A percentile compares a stretch with the other conserved stretches of the same genome.
These are phyloP conservation scores for Colletotrichum liriopes DNA, from an alignment of 2,329 filamentous ascomycete genomes.

Conservation along the genomic window DNA sequence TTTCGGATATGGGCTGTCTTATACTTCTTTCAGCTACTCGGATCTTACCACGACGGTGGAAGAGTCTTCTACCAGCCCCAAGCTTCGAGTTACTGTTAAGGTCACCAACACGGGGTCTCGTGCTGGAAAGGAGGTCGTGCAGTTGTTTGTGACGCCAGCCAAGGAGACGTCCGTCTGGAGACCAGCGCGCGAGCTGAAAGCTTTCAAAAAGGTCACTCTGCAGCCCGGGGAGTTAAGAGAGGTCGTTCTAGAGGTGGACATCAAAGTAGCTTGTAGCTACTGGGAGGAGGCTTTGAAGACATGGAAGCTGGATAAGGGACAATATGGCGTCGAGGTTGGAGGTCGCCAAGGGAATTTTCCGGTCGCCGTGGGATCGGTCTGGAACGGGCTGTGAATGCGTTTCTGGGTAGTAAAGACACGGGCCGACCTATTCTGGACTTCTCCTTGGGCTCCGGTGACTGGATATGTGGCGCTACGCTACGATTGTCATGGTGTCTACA, in stretches of 20 bases:
- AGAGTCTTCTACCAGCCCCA: slow-evolving; percentile 45
- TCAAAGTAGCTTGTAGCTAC: slow-evolving; percentile 36
- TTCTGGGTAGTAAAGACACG: neutral
- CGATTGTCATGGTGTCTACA: too few species aligned
- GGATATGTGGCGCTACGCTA: too few species aligned
- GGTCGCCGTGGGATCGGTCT: slow-evolving; percentile 13
- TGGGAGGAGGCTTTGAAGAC: slow-evolving; percentile 35
- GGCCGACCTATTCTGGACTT: too few species aligned
- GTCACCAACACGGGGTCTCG: slow-evolving; percentile 51
- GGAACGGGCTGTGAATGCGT: slow-evolving; percentile 28
- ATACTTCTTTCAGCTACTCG: slow-evolving; percentile 36
- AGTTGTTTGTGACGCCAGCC: slow-evolving; percentile 50
- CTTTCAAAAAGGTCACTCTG: slow-evolving; percentile 37
- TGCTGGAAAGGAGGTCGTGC: slow-evolving; percentile 49
- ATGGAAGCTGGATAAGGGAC: slow-evolving; percentile 37
- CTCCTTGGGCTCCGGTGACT: too few species aligned
- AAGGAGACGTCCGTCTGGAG: slow-evolving; percentile 25
- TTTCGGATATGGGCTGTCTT: slow-evolving; percentile 37
- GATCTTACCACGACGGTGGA: slow-evolving; percentile 4
- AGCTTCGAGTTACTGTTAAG: slow-evolving; percentile 60
- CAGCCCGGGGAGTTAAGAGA: slow-evolving; percentile 17
- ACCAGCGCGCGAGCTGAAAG: slow-evolving; percentile 43
- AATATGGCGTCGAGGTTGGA: slow-evolving; percentile 34
- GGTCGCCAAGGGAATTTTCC: slow-evolving; percentile 12
- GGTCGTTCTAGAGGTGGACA: slow-evolving; percentile 29